These are phyloP conservation scores for Aphanoascus verrucosus DNA, from an alignment of 2,329 filamentous ascomycete genomes.

Conservation along the genomic window DNA sequence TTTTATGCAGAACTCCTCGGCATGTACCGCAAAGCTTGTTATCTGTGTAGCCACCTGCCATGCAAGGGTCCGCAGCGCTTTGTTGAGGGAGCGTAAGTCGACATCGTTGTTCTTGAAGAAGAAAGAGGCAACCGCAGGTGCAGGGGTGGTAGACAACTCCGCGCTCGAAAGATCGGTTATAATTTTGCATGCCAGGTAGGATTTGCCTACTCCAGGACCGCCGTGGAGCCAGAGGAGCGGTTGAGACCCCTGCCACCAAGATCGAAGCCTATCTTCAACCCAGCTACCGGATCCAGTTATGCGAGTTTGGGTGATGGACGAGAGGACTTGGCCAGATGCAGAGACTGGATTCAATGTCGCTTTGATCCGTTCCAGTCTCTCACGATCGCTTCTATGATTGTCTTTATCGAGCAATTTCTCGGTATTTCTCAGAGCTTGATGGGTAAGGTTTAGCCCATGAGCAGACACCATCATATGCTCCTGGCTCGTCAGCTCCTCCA, in stretches of 20 bases:
- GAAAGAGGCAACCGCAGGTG: background rate
- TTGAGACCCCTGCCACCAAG: background rate
- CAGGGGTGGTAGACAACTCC: background rate
- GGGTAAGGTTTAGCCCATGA: background rate
- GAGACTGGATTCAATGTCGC: background rate
- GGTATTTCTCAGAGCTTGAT: background rate
- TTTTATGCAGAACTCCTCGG: background rate
- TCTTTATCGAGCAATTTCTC: background rate
- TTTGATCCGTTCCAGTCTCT: too few relatives aligned
- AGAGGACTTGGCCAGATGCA: background rate
- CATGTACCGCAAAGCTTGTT: background rate
- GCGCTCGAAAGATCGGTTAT: background rate
- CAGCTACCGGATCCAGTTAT: background rate
- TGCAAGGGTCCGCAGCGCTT: background rate
- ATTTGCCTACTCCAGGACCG: background rate
- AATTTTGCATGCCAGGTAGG: conserved; percentile 2
- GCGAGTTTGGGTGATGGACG: background rate
- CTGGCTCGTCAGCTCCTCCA: conserved; percentile 1
- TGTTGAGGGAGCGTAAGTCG: conserved; percentile 2
- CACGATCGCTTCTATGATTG: background rate
- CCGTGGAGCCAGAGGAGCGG: conserved; percentile 2
- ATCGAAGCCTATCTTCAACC: conserved; percentile 1
- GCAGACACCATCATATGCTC: conserved; percentile 1
- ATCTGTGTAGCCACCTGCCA: background rate
- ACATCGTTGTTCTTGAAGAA: conserved; percentile 2